Base-by-base conservation (phyloP, 1,139 yeast species). In the Pneumocystis jirovecii region DNA sequence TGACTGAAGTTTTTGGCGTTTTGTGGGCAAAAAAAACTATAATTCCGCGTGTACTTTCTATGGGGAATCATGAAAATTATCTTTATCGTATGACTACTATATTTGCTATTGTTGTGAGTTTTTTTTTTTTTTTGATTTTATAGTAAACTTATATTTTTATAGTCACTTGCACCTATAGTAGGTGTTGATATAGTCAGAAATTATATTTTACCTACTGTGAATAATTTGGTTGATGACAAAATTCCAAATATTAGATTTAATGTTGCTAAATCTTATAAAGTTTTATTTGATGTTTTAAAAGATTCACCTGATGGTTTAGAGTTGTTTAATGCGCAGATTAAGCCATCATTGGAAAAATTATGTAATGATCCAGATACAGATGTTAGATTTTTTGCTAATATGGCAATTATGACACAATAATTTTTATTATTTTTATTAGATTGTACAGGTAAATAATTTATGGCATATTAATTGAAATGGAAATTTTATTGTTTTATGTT, bases 231-330 rank as follows among this genome's bases (percentile, higher is more conserved):
- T 63, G 80, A 80, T 64, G 98, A 93, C 76, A 82, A 85, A 3
- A 97, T 93, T 66, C 96, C 99, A 71, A 93, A 93, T 75, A 91
- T 93, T 70, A 82, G 97, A 74, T 93, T 93, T 79, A 93, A 91
- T 75, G 91, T 89, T 69, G 97, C 98, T 35, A 90, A 89, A 76
- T 83, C 96, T 40, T 85, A 87, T 73, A 80, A 83, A 61, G 79
- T 81, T 29, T 78, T 88, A 64, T 85, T 82, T 60, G 64, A 64
- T 37, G 66, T 67, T 56, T 63, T 67, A 29, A 66, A 62, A 42
- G 56, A 62, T 31, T 39, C 66, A 8, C 60, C 63, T n/a, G 66
- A 65, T 31, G 68, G 72, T 68, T 56, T 71, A 71, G 68, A 66
- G n/a, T 71, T 68, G 37, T 63, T 65, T 15, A 71, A 71, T 61